phyloP scores from a whole-genome alignment of 495 filamentous ascomycete species.

The Neurospora sp. region DNA sequence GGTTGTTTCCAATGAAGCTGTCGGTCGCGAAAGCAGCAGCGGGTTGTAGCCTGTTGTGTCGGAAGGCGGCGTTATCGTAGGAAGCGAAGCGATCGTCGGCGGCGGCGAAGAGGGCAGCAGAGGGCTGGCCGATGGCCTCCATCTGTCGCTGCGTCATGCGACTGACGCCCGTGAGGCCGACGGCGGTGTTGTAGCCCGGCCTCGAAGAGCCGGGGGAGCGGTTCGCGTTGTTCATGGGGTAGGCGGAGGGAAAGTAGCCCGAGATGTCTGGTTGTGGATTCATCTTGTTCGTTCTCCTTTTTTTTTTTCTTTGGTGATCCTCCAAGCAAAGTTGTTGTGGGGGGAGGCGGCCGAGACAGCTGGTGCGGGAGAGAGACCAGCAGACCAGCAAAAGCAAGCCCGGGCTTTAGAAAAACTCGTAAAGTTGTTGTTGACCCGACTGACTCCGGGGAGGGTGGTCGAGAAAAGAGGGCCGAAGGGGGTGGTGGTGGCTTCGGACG shows the following conservation, averaged over 20 bases:
- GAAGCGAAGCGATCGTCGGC: constrained; percentile 29
- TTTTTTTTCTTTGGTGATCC: neutral
- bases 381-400: constrained; percentile 6
- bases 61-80: constrained; percentile 49
- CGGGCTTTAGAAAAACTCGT: neutral
- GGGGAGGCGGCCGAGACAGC: constrained; percentile 11
- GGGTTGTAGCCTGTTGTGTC: constrained; percentile 51
- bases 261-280: constrained; percentile 20
- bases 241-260: constrained; percentile 15
- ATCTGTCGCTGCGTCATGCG: constrained; percentile 50
- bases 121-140: constrained; percentile 27
- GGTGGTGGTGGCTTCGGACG: neutral
- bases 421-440: neutral
- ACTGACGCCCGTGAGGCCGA: constrained; percentile 54
- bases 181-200: constrained; percentile 43
- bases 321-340: neutral
- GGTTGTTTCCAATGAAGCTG: constrained; percentile 34
- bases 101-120: constrained; percentile 39
- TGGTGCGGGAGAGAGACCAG: constrained; percentile 9
- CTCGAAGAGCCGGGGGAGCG: constrained; percentile 34
- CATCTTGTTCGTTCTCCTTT: constrained; percentile 12
- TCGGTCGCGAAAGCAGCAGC: constrained; percentile 23
- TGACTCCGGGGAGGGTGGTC: neutral
- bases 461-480: constrained; percentile 1
- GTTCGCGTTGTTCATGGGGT: constrained; percentile 22